These are phyloP conservation scores for Ocimum tenuiflorum DNA, from an alignment of 257 asterid species.

Conservation along the genomic window DNA sequence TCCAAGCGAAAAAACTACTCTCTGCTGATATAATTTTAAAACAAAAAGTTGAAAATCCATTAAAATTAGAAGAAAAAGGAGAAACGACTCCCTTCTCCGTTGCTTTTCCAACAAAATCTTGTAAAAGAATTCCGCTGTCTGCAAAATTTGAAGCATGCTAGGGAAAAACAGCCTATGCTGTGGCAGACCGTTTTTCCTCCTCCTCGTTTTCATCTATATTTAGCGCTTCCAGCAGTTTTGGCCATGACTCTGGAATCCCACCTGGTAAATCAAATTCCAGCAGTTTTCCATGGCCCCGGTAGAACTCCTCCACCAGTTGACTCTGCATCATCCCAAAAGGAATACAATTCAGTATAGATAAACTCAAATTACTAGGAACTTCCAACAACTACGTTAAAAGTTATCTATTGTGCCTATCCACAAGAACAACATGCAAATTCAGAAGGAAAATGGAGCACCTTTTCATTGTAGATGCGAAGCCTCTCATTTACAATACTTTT, in stretches of 20 bases:
- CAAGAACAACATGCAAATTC: neutral
- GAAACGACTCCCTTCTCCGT: constrained; percentile 15
- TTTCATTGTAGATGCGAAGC: constrained; percentile 65
- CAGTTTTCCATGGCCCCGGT: constrained; percentile 58
- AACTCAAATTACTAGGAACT: no score
- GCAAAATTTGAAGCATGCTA: constrained; percentile 46
- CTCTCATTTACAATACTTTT: constrained; percentile 76
- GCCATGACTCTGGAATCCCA: constrained; percentile 90
- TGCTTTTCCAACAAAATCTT: constrained; percentile 16
- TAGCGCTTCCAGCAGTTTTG: constrained; percentile 77
- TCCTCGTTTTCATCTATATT: constrained; percentile 76
- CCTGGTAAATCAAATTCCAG: constrained; percentile 84
- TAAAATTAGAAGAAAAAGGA: constrained; percentile 23
- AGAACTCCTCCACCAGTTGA: constrained; percentile 81
- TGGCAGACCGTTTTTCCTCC: constrained; percentile 58
- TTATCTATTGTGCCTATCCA: neutral
- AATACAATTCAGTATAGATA: neutral
- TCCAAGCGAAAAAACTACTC: neutral
- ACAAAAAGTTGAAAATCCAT: constrained; percentile 12
- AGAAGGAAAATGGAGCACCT: constrained; percentile 43
- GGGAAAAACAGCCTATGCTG: constrained; percentile 40
- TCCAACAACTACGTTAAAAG: no score
- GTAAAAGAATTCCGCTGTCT: constrained; percentile 20
- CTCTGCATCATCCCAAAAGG: constrained; percentile 45
- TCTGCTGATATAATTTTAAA: constrained; percentile 29